Conservation (phyloP, 23 red algal species). For the Agarophyton chilense region DNA sequence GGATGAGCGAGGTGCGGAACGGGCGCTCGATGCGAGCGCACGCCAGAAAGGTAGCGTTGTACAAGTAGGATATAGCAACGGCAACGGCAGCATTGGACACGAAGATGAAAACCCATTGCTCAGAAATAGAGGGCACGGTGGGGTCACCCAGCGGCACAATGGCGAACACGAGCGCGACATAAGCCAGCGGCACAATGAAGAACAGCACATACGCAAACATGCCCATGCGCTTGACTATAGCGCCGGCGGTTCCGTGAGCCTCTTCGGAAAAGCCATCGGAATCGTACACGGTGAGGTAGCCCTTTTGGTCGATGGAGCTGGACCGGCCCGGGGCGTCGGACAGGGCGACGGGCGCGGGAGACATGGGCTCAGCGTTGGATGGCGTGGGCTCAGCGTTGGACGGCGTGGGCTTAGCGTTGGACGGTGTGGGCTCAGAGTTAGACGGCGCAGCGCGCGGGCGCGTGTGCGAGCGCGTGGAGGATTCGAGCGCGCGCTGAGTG, state of each 20-base stretch:
- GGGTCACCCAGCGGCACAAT: slow-evolving; percentile 72
- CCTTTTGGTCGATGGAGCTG: background rate
- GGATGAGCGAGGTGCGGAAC: slow-evolving; percentile 56
- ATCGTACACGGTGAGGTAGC: slow-evolving; percentile 32
- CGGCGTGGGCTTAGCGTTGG: no score
- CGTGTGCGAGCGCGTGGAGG: background rate
- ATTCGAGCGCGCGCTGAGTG: background rate
- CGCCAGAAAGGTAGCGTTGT: slow-evolving; percentile 60
- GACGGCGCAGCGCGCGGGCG: no score
- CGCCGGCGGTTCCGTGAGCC: slow-evolving; percentile 59
- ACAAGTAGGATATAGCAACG: slow-evolving; percentile 68
- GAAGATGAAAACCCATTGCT: slow-evolving; percentile 76
- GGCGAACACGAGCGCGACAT: slow-evolving; percentile 60
- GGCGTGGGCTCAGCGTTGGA: no score
- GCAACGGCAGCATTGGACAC: slow-evolving; percentile 55
- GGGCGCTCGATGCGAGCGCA: slow-evolving; percentile 41
- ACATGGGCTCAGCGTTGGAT: no score
- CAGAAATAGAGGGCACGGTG: slow-evolving; percentile 17
- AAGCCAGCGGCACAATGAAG: slow-evolving; percentile 65
- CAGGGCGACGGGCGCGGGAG: no score
- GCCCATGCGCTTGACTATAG: slow-evolving; percentile 48
- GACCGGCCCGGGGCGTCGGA: no score
- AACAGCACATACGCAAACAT: slow-evolving; percentile 62
- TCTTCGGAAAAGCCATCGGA: slow-evolving; percentile 29
- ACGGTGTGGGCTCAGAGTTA: no score